These are phyloP conservation scores for Protostelium mycophagum DNA, from an alignment of 78 protist species.

Conservation along the genomic window DNA sequence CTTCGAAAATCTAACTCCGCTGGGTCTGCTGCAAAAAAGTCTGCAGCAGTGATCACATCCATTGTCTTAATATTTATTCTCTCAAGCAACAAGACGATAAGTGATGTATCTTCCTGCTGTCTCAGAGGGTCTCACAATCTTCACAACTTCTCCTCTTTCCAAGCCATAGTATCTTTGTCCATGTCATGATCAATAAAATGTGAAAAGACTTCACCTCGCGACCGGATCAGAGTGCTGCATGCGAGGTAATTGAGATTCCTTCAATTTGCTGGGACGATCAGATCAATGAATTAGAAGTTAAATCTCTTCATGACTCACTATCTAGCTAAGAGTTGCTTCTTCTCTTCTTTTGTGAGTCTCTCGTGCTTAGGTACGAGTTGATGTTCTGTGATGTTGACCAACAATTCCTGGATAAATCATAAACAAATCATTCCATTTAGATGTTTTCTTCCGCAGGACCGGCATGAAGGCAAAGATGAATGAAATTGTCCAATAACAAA, in stretches of 20 bases:
- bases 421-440: neutral
- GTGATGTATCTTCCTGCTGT: conserved; percentile 96
- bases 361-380: conserved; percentile 85
- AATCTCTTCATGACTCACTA: conserved; percentile 33
- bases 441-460: too few species aligned
- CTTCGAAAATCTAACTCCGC: too few species aligned
- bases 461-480: too few species aligned
- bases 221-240: conserved; percentile 84
- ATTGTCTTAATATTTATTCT: too few species aligned
- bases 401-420: conserved; percentile 40
- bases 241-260: conserved; percentile 88
- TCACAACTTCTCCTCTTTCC: conserved; percentile 81
- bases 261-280: conserved; percentile 48
- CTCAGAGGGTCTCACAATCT: conserved; percentile 83
- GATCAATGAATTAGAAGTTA: neutral
- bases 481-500: too few species aligned
- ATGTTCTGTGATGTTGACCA: conserved; percentile 93
- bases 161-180: conserved; percentile 90
- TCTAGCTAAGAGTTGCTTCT: conserved; percentile 37
- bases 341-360: conserved; percentile 51
- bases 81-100: conserved; percentile 70
- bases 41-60: too few species aligned
- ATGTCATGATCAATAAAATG: too few species aligned
- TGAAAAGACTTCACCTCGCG: too few species aligned
- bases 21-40: too few species aligned